Evolutionary conservation across 352 stramenopile species (phyloP).

Genomic region (Globisporangium echinulatum): DNA sequence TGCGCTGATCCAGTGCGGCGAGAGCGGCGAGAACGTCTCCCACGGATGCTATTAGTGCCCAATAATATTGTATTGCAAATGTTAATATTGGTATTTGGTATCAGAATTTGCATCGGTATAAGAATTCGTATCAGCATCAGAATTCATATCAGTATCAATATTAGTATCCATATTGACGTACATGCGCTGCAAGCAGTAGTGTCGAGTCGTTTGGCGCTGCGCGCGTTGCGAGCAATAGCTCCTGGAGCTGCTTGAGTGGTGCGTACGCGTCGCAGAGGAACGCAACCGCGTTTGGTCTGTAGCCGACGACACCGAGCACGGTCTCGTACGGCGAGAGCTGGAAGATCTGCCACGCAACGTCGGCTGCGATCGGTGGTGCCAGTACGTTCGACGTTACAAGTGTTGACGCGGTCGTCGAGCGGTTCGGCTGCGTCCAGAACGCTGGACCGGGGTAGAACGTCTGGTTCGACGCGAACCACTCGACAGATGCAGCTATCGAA

Average conservation of each 20-base stretch:
- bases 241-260: conserved; percentile 51
- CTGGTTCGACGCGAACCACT: conserved; percentile 57
- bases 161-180: conserved; percentile 15
- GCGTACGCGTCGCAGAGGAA: conserved; percentile 71
- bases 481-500: conserved; percentile 34
- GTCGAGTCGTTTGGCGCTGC: conserved; percentile 3
- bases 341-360: conserved; percentile 83
- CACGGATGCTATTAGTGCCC: conserved; percentile 53
- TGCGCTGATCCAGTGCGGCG: conserved; percentile 51
- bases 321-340: conserved; percentile 74
- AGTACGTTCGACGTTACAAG: conserved; percentile 45
- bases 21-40: conserved; percentile 79
- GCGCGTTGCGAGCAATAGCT: conserved; percentile 34
- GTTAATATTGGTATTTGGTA: neutral
- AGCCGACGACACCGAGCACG: conserved; percentile 44
- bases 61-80: neutral
- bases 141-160: neutral
- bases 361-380: conserved; percentile 61
- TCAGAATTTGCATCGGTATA: too few relatives aligned
- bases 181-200: conserved; percentile 33
- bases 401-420: neutral
- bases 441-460: conserved; percentile 79
- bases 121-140: neutral
- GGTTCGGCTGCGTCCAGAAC: conserved; percentile 33
- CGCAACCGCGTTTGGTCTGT: conserved; percentile 49